Evolutionary conservation across 257 asterid genomes (phyloP), one percentile per base, ranked within the genome.

Genomic region (Nicotiana sylvestris): DNA sequence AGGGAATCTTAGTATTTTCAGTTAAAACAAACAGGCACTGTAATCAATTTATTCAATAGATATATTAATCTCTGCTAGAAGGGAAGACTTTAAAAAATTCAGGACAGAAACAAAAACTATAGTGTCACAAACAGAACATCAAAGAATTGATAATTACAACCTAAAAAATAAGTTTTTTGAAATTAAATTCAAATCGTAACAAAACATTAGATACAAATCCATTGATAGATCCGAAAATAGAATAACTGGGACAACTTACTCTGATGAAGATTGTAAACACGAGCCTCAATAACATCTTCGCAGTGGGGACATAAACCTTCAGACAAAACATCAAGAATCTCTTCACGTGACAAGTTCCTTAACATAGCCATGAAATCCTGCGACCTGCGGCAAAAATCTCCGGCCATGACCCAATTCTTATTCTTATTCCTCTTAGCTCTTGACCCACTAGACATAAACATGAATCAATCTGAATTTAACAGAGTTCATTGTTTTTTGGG

Each of bases 281-380:
- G 81, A n/a, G 77, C 30, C 53, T 72, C 68, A 55, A 87, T 69
- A 80, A 37, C 61, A 25, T 68, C 43, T 53, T 87, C 85, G 27
- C 88, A 87, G 30, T 66, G 53, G 0, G 25, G 30, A 53, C 89
- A 84, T 1, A 87, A 11, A 13, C 88, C 88, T 18, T 80, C 66
- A 61, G 86, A 82, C 12, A 87, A 39, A 56, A 87, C 55, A 32
- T 85, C 85, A 70, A 87, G 70, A 85, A 87, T 65, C 74, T 87
- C 79, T 8, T 87, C 86, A 12, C 65, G 84, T 0, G 78, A 56
- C 43, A 87, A 17, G 1, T 27, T 62, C 80, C 46, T 66, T 10
- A 85, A 80, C 88, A 80, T 16, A 37, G 18, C 82, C 66, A 79
- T 21, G 76, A 83, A 80, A 25, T 49, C 66, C 81, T 55, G 74